These are phyloP conservation scores for Claviceps sp. DNA, from an alignment of 2,329 filamentous ascomycete genomes.

Conservation along the genomic window DNA sequence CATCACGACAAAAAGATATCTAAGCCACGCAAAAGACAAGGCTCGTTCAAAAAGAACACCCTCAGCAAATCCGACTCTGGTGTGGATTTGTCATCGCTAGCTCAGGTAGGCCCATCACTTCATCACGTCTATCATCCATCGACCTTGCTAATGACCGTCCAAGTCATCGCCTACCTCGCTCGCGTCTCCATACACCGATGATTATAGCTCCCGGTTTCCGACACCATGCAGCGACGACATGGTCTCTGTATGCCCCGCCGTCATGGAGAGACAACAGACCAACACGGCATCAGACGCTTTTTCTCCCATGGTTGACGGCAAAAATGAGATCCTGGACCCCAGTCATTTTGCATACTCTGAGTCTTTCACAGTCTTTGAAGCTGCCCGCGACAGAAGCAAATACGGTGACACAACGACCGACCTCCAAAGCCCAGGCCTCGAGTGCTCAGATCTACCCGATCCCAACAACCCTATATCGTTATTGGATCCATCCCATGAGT, in stretches of 20 bases:
- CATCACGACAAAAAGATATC: constrained; percentile 28
- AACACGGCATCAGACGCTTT: constrained; percentile 4
- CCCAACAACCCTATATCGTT: constrained; percentile 13
- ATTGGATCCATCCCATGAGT: constrained; percentile 15
- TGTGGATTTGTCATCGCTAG: constrained; percentile 15
- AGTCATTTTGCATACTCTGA: constrained; percentile 19
- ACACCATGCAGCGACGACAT: constrained; percentile 43
- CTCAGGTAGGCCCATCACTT: constrained; percentile 14
- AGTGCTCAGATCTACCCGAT: constrained; percentile 15
- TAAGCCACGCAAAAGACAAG: constrained; percentile 28
- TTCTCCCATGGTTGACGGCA: constrained; percentile 9
- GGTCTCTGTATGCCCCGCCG: constrained; percentile 16
- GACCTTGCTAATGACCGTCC: background rate
- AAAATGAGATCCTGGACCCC: constrained; percentile 16
- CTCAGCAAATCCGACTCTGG: constrained; percentile 27
- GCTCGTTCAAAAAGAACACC: constrained; percentile 20
- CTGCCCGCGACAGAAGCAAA: constrained; percentile 25
- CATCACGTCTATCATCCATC: background rate
- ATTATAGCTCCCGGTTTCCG: constrained; percentile 29
- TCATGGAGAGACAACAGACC: constrained; percentile 13
- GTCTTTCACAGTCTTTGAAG: constrained; percentile 26
- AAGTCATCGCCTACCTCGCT: constrained; percentile 26
- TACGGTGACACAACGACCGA: constrained; percentile 20
- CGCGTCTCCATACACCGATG: constrained; percentile 23
- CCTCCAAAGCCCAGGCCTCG: constrained; percentile 16